phyloP scores from a whole-genome alignment of 2,329 filamentous ascomycete species.

The Penicillium griseofulvum region DNA sequence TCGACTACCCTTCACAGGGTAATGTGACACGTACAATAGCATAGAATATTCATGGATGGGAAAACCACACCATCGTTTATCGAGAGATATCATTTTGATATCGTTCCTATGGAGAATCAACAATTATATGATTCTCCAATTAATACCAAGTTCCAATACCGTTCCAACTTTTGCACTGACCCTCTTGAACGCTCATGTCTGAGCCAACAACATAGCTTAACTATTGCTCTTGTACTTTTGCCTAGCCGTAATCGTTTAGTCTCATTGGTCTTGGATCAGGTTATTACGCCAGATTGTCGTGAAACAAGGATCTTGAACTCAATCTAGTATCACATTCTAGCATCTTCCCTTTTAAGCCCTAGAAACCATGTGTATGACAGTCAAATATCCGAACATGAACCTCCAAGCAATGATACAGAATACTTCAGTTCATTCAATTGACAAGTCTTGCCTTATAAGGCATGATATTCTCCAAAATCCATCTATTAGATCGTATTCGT shows the following conservation, averaged over 20 bases:
- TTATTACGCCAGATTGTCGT: background rate
- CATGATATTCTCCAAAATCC: background rate
- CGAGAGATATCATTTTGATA: constrained; percentile 11
- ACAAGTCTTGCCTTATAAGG: background rate
- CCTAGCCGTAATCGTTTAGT: background rate
- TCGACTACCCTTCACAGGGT: constrained; percentile 17
- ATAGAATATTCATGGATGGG: constrained; percentile 29
- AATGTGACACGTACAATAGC: constrained; percentile 31
- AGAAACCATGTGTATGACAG: background rate
- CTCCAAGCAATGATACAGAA: no score
- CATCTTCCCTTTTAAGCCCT: background rate
- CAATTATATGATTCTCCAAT: background rate
- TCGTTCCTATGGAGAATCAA: constrained; percentile 13
- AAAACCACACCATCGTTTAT: constrained; percentile 26
- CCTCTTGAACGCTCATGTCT: background rate
- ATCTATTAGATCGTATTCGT: background rate
- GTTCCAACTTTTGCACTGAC: background rate
- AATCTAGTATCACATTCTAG: background rate
- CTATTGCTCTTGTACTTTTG: background rate
- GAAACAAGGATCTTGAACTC: constrained; percentile 1
- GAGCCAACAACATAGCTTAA: background rate
- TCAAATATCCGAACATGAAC: background rate
- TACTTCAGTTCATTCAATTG: background rate
- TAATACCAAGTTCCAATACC: constrained; percentile 5
- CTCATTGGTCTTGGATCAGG: background rate